Evolutionary conservation across 2,329 filamentous ascomycete species (phyloP).

Genomic region (Leptographium lundbergii): DNA sequence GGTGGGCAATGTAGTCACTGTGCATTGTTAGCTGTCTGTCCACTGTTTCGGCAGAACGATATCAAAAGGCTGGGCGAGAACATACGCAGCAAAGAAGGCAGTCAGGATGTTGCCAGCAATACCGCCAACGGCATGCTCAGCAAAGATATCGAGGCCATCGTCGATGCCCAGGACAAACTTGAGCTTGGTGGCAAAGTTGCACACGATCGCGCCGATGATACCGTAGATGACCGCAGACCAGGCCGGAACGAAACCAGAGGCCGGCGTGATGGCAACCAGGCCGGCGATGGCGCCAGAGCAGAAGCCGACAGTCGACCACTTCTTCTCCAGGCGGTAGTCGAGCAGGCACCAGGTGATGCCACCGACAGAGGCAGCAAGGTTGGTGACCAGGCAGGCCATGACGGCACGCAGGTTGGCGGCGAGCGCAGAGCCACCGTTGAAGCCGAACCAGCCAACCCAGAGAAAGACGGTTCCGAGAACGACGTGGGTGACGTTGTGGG

Average conservation of each 20-base stretch:
- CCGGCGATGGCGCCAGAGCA: constrained; percentile 81
- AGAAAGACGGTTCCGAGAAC: constrained; percentile 63
- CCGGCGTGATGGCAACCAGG: constrained; percentile 77
- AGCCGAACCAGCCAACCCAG: constrained; percentile 95
- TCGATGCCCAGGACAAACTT: constrained; percentile 64
- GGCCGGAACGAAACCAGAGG: constrained; percentile 66
- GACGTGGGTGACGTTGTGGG: constrained; percentile 63
- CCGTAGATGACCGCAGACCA: constrained; percentile 48
- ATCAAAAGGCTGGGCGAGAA: constrained; percentile 8
- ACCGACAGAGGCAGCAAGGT: constrained; percentile 70
- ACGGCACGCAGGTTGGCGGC: constrained; percentile 74
- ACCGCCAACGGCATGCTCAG: constrained; percentile 76
- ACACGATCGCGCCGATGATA: constrained; percentile 48
- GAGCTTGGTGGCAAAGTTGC: constrained; percentile 82
- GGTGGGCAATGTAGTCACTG: constrained; percentile 56
- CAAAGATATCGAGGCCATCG: constrained; percentile 82
- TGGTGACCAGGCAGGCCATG: constrained; percentile 82
- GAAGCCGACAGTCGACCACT: constrained; percentile 91
- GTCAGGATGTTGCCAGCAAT: constrained; percentile 71
- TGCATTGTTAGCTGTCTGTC: constrained; percentile 4
- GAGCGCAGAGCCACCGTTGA: constrained; percentile 79
- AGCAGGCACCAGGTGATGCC: constrained; percentile 76
- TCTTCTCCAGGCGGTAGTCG: constrained; percentile 82
- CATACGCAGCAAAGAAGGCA: constrained; percentile 60
- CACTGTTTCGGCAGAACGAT: no score